Evolutionary conservation across 2,329 filamentous ascomycete genomes (phyloP).

Genomic region (Verticillium dahliae): DNA sequence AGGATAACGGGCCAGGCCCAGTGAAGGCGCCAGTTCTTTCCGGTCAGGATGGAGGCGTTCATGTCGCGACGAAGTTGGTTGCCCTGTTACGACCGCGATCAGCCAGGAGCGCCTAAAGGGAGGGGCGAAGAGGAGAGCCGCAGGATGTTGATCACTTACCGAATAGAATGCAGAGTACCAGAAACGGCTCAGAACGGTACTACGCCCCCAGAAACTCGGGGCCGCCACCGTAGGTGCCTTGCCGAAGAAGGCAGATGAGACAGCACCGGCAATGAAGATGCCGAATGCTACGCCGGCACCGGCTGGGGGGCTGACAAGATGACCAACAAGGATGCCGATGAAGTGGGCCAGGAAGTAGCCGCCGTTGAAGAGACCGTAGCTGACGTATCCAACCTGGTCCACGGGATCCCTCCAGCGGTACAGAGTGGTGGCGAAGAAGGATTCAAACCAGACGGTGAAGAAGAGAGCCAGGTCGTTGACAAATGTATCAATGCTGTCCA

Average conservation of each 20-base stretch:
- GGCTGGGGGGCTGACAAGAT: slow-evolving; percentile 28
- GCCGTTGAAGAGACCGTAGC: slow-evolving; percentile 35
- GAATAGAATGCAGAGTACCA: slow-evolving; percentile 48
- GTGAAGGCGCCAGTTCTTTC: slow-evolving; percentile 46
- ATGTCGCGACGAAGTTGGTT: slow-evolving; percentile 46
- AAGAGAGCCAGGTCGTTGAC: slow-evolving; percentile 45
- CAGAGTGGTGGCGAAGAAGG: slow-evolving; percentile 41
- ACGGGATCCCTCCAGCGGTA: slow-evolving; percentile 40
- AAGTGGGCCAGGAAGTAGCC: slow-evolving; percentile 43
- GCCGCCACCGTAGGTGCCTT: slow-evolving; percentile 23
- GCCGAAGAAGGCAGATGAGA: slow-evolving; percentile 28
- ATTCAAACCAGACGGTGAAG: slow-evolving; percentile 43
- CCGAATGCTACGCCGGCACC: slow-evolving; percentile 44
- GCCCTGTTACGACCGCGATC: slow-evolving; percentile 26
- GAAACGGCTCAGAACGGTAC: slow-evolving; percentile 28
- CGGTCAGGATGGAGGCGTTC: slow-evolving; percentile 37
- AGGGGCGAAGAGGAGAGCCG: fast-evolving
- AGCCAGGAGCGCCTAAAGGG: not conserved
- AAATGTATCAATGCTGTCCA: slow-evolving; percentile 46
- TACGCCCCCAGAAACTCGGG: slow-evolving; percentile 31
- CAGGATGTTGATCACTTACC: slow-evolving; percentile 23
- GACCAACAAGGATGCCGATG: slow-evolving; percentile 38
- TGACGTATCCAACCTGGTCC: slow-evolving; percentile 30
- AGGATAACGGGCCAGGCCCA: slow-evolving; percentile 35
- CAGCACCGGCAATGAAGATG: slow-evolving; percentile 32